Evolutionary conservation across 1,139 yeast genomes (phyloP), one percentile per base, ranked within the genome.

Genomic region (Wickerhamiella pararugosa): DNA sequence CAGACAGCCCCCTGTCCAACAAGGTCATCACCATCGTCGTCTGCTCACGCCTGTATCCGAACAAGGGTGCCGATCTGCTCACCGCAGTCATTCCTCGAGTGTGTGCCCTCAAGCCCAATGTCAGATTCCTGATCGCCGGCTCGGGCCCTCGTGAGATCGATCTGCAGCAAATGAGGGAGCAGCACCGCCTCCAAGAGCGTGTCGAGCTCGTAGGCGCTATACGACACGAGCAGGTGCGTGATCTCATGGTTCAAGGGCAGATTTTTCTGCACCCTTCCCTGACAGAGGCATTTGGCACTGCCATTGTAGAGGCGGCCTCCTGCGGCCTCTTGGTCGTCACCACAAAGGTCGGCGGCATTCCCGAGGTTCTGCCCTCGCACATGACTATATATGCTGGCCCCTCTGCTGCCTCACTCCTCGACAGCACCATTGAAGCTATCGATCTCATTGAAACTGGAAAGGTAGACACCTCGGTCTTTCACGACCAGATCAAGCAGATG

Each of bases 221-320:
- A 0, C 74, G 81, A 36, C 99, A 92, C 57, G 98, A 92, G 57
- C 79, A 81, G 50, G 98, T 92, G 4, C 67, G 97, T 39, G 83
- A 87, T 54, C 84, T 90, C 9, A 84, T 92, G 95, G 75, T 84
- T 2, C 75, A 77, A 46, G 99, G 98, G 8, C 94, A 92, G 54
- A 90, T 92, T 9, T 92, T 87, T 58, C 62, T 92, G 38, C 98
- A 92, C 60, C 90, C 98, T 0, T 79, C 95, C 1, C 65, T 92
- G 31, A 92, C 98, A 0, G 99, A 92, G 58, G 98, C 98, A 0
- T 92, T 92, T 63, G 99, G 99, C 1, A 90, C 98, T 0, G 98
- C 86, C 0, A 65, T 92, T 25, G 95, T 92, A 0, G 99, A 92
- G 57, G 99, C 99, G 0, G 98, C 97, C 0, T 81, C 94, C 0